These are phyloP conservation scores for Tetrahymena thermophila DNA, from an alignment of 73 alveolate genomes.

Conservation along the genomic window DNA sequence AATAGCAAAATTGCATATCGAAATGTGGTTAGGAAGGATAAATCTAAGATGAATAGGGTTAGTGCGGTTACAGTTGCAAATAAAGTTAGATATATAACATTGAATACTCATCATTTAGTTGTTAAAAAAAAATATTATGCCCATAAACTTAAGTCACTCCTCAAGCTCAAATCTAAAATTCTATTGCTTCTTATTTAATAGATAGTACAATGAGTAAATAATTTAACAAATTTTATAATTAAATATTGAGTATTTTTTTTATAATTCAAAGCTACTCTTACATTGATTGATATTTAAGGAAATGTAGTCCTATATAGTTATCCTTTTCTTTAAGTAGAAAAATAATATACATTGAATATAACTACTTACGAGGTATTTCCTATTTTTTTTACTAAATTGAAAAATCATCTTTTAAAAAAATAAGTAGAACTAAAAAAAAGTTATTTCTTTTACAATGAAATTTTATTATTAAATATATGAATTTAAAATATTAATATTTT, in stretches of 20 bases:
- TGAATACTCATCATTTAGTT: background rate
- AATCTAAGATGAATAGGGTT: background rate
- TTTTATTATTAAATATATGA: no score
- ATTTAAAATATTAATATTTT: no score
- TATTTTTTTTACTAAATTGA: no score
- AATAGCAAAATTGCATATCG: background rate
- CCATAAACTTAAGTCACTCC: background rate
- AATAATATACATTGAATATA: background rate
- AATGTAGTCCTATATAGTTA: background rate
- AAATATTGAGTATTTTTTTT: background rate
- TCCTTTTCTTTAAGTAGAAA: background rate
- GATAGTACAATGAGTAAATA: background rate
- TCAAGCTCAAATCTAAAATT: background rate
- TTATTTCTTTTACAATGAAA: no score
- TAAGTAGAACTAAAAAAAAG: no score
- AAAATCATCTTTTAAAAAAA: no score
- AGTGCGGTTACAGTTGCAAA: background rate
- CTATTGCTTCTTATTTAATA: background rate
- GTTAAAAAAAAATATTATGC: background rate
- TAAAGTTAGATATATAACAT: background rate
- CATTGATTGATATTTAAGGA: background rate
- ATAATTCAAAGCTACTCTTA: background rate
- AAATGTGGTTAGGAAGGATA: background rate
- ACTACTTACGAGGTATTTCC: background rate
- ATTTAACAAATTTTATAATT: background rate